Evolutionary conservation across 441 rosid species (phyloP), one percentile per base, ranked within the genome.

Genomic region (Heliophila coronopifolia): DNA sequence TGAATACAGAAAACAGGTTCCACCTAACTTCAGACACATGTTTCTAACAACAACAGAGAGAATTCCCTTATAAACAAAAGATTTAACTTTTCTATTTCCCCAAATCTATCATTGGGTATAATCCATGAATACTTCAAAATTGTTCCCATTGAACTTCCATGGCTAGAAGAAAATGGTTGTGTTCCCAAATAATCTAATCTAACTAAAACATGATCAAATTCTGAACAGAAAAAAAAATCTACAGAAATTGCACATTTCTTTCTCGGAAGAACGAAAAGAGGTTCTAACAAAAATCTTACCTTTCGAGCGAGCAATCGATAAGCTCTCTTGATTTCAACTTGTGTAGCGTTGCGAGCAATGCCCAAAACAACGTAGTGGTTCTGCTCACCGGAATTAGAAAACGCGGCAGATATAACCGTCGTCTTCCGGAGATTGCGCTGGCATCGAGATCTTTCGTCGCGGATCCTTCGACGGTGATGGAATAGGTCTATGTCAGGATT

Each of bases 221-320:
- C 5, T 13, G 4, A 31, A 30, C 9, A 10, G 0, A 7, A 4
- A 28, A 9, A 15, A 7, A n/a, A 35, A 9, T 9, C 19, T 7
- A 34, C 6, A 20, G 22, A 50, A 9, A 23, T 35, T 8, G 14
- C 3, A 13, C 32, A 6, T 9, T 9, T n/a, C 20, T 23, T 8
- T 25, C 19, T 33, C 18, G 15, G 8, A 32, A 11, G 27, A 48
- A 15, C 34, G 13, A 19, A 41, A 37, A 30, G 2, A 12, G 32
- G 0, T 9, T 6, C 2, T 1, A 31, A n/a, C 11, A 16, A 20
- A 25, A 2, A 10, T 30, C 4, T 43, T 13, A 42, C 95, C 94
- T 81, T 84, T 39, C 80, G 89, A 41, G 97, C 94, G 22, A 90
- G 87, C 30, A 83, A 69, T 38, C 95, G 97, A 72, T 79, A 90